A percentile compares a stretch with the other conserved stretches of the same genome.
Evolutionary conservation across 2,329 filamentous ascomycete genomes (phyloP).

Genomic region (Macrophomina tecta): DNA sequence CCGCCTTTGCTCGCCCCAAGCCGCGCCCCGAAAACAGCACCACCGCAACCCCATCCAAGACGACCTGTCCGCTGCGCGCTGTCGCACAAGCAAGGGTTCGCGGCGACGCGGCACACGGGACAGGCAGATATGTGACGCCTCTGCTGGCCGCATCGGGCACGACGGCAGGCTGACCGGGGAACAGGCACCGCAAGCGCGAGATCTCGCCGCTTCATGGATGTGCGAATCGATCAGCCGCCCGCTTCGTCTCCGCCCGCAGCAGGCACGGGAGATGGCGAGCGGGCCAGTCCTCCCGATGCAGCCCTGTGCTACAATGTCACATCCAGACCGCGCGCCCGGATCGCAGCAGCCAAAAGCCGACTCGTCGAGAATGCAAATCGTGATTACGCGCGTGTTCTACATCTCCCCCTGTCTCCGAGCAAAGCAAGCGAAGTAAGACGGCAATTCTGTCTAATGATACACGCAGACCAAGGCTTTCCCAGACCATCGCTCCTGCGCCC

Average conservation of each 20-base stretch:
- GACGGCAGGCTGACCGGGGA: conserved; percentile 22
- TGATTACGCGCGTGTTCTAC: conserved; percentile 27
- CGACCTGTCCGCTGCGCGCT: conserved; percentile 3
- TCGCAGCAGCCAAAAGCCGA: background rate
- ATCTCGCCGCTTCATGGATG: conserved; percentile 20
- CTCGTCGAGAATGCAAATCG: conserved; percentile 28
- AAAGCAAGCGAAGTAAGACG: conserved; percentile 9
- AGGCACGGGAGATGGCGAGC: conserved; percentile 18
- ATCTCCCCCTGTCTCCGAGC: conserved; percentile 15
- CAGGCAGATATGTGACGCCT: conserved; percentile 22
- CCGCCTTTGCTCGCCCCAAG: conserved; percentile 1
- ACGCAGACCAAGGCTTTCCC: conserved; percentile 22
- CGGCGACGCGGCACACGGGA: conserved; percentile 30
- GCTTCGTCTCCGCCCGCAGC: conserved; percentile 18
- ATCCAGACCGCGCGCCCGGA: conserved; percentile 15
- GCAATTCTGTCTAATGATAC: conserved; percentile 26
- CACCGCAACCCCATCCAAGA: background rate
- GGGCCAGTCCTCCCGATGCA: conserved; percentile 26
- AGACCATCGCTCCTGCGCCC: conserved; percentile 3
- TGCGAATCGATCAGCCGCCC: conserved; percentile 14
- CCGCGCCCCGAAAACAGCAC: conserved; percentile 14
- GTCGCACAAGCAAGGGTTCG: conserved; percentile 46
- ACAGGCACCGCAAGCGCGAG: conserved; percentile 11
- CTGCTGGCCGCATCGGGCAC: conserved; percentile 4
- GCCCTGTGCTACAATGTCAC: conserved; percentile 25